These are phyloP conservation scores for Aspergillus indologenus DNA, from an alignment of 495 filamentous ascomycete genomes.

Conservation along the genomic window DNA sequence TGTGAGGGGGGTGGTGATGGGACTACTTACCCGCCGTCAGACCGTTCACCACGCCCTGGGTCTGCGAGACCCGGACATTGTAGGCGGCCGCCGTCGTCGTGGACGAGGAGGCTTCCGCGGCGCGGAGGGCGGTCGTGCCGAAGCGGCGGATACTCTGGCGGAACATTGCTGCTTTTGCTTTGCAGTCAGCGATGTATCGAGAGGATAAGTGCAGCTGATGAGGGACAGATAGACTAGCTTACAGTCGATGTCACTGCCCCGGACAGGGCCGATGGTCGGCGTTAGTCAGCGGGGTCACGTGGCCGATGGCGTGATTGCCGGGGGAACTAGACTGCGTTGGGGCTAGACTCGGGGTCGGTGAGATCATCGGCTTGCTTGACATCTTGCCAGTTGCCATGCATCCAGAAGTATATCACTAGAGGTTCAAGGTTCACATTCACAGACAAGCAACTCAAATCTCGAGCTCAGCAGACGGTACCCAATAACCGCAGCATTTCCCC, in stretches of 20 bases:
- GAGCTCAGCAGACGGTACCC: too few species aligned
- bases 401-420: too few species aligned
- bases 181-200: background rate
- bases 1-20: too few species aligned
- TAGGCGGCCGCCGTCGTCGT: constrained; percentile 54
- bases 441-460: too few species aligned
- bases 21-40: constrained; percentile 73
- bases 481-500: too few species aligned
- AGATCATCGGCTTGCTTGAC: background rate
- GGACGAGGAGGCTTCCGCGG: constrained; percentile 54
- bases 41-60: constrained; percentile 79
- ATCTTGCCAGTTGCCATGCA: too few species aligned
- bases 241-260: too few species aligned
- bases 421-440: too few species aligned
- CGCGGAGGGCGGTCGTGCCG: constrained; percentile 51
- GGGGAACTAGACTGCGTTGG: background rate
- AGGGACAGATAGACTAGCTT: too few species aligned
- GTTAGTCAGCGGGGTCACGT: constrained; percentile 25
- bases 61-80: constrained; percentile 66
- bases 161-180: constrained; percentile 46
- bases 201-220: constrained; percentile 3
- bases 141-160: constrained; percentile 54
- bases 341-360: background rate
- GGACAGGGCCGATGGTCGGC: constrained; percentile 22
- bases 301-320: constrained; percentile 25